Evolutionary conservation across 192 early-diverging fungal species (phyloP).

Genomic region (Backusella sp.): DNA sequence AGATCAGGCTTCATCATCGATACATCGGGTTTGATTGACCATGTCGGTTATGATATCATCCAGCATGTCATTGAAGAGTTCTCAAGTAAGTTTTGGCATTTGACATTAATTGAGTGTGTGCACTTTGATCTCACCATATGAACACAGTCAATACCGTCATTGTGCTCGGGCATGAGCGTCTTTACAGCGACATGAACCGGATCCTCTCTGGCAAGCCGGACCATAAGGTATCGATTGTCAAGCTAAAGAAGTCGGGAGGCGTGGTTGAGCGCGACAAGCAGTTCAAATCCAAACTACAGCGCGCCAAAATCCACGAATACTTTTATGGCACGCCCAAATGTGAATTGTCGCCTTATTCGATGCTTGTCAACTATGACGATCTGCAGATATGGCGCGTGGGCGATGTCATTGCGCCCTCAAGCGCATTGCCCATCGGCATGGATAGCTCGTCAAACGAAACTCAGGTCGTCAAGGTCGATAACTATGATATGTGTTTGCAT

Average conservation of each 20-base stretch:
- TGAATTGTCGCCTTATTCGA: constrained; percentile 82
- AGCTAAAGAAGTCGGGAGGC: constrained; percentile 91
- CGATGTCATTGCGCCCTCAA: constrained; percentile 83
- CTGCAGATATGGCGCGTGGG: constrained; percentile 76
- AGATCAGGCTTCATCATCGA: constrained; percentile 84
- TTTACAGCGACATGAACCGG: constrained; percentile 80
- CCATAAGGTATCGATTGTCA: constrained; percentile 65
- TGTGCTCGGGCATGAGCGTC: constrained; percentile 90
- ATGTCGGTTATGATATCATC: constrained; percentile 70
- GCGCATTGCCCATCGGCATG: constrained; percentile 87
- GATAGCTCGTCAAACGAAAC: constrained; percentile 78
- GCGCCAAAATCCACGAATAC: constrained; percentile 82
- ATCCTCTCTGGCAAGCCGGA: constrained; percentile 41
- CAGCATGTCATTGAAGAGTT: constrained; percentile 72
- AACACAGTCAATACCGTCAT: constrained; percentile 74
- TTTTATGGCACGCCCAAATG: constrained; percentile 87
- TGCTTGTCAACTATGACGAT: constrained; percentile 77
- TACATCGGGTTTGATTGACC: constrained; percentile 81
- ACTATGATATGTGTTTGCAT: constrained; percentile 77
- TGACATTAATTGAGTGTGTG: neutral
- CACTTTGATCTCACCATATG: neutral
- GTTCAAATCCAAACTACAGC: constrained; percentile 67
- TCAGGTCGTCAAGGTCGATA: constrained; percentile 75
- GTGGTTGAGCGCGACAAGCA: constrained; percentile 84
- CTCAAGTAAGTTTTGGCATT: constrained; percentile 40